These are phyloP conservation scores for Coniochaeta sp. DNA, from an alignment of 2,329 filamentous ascomycete genomes.

Conservation along the genomic window DNA sequence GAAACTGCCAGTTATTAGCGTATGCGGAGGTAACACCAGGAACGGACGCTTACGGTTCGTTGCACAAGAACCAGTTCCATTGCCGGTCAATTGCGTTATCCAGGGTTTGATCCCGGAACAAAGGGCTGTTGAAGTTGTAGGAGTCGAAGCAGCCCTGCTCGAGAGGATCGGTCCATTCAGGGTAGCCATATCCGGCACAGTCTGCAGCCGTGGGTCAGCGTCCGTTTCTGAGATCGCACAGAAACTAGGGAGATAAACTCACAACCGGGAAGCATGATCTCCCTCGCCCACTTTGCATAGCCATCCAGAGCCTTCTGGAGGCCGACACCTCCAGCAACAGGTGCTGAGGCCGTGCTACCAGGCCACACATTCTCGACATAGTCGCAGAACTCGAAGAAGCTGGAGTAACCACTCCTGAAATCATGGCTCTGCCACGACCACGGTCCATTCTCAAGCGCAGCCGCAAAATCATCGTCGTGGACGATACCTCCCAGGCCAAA, in stretches of 20 bases:
- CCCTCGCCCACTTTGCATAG: slow-evolving; percentile 40
- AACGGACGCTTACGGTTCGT: slow-evolving; percentile 26
- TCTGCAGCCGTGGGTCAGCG: background rate
- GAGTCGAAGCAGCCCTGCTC: slow-evolving; percentile 40
- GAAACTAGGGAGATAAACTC: slow-evolving; percentile 10
- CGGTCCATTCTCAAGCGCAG: slow-evolving; percentile 46
- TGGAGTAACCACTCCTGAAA: slow-evolving; percentile 28
- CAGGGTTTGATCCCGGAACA: slow-evolving; percentile 27
- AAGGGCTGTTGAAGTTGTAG: slow-evolving; percentile 35
- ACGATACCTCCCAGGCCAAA: slow-evolving; percentile 39
- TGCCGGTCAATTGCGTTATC: slow-evolving; percentile 40
- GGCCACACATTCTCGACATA: slow-evolving; percentile 37
- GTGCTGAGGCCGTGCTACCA: slow-evolving; percentile 35
- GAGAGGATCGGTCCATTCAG: slow-evolving; percentile 32
- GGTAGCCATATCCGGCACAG: slow-evolving; percentile 22
- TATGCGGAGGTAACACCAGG: background rate
- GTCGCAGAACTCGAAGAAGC: slow-evolving; percentile 44
- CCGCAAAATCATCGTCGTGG: slow-evolving; percentile 38
- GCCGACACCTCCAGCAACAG: slow-evolving; percentile 42
- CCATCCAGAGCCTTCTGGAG: slow-evolving; percentile 42
- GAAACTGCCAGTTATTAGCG: slow-evolving; percentile 18
- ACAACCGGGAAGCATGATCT: slow-evolving; percentile 32
- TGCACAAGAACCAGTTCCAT: slow-evolving; percentile 51
- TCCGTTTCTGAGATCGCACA: background rate
- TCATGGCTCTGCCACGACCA: slow-evolving; percentile 45